A percentile compares a stretch with the other conserved stretches of the same genome.
Conservation (phyloP, 108 stramenopile species). For the Pseudonitzschia multiseries region DNA sequence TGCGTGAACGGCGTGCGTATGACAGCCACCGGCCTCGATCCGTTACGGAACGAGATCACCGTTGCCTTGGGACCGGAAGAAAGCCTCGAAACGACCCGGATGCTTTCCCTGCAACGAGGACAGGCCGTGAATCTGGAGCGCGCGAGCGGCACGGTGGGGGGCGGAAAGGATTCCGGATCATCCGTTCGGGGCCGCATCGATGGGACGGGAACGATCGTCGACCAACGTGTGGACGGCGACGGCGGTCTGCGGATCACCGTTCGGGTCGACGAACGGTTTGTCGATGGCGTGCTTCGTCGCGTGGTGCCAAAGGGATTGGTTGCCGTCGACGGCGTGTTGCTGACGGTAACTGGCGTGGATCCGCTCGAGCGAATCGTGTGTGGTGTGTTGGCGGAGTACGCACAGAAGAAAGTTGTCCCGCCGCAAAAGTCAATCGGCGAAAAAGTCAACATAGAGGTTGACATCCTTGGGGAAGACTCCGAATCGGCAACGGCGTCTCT, state of each 20-base stretch:
- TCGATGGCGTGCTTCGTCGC: constrained; percentile 70
- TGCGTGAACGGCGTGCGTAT: too few species aligned
- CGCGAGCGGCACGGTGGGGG: constrained; percentile 70
- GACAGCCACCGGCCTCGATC: too few species aligned
- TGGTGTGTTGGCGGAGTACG: constrained; percentile 97
- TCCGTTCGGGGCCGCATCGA: constrained; percentile 99
- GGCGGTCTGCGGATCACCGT: constrained; percentile 79
- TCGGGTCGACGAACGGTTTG: constrained; percentile 32
- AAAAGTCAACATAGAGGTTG: constrained; percentile 91
- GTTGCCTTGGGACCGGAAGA: too few species aligned
- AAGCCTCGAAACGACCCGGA: too few species aligned
- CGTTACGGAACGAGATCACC: too few species aligned
- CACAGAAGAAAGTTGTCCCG: constrained; percentile 91
- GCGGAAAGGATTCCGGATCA: too few species aligned
- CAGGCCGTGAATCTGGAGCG: too few species aligned
- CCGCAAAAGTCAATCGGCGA: constrained; percentile 72
- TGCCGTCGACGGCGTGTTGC: constrained; percentile 93
- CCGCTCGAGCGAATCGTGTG: constrained; percentile 81
- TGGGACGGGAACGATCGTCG: constrained; percentile 76
- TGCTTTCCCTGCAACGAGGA: too few species aligned
- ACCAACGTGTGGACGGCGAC: constrained; percentile 82
- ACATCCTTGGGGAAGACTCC: constrained; percentile 91
- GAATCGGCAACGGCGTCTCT: constrained; percentile 69
- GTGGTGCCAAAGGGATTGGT: constrained; percentile 98
- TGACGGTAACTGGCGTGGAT: constrained; percentile 87